Evolutionary conservation across 805 yeast genomes (phyloP).

Genomic region (Sugiyamaella marilandica): DNA sequence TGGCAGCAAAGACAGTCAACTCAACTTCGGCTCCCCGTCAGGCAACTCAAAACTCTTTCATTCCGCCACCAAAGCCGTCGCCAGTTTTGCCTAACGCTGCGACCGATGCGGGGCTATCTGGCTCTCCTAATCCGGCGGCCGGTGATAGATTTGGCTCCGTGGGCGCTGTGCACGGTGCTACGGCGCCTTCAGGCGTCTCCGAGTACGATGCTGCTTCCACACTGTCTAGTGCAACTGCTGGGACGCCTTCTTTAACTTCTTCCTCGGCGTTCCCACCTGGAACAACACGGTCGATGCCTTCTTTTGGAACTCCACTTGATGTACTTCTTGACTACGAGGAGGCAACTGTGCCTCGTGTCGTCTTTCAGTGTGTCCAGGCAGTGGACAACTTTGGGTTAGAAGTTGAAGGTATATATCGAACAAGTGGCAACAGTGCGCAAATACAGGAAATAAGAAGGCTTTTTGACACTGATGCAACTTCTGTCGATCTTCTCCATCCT

Average conservation of each 20-base stretch:
- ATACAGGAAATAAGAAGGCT: conserved; percentile 67
- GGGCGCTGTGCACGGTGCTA: not conserved
- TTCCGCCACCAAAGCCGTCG: not conserved
- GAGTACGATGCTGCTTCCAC: not conserved
- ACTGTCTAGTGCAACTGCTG: not conserved
- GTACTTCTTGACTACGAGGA: conserved; percentile 73
- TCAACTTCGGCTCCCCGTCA: conserved; percentile 9
- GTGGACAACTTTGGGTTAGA: conserved; percentile 81
- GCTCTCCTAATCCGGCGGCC: not conserved
- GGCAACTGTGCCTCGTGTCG: conserved; percentile 87
- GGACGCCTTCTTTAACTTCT: not conserved
- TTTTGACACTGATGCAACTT: conserved; percentile 60
- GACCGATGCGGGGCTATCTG: not conserved
- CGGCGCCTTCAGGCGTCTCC: not conserved
- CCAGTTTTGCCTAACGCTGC: not conserved
- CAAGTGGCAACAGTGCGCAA: conserved; percentile 71
- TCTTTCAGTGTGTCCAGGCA: conserved; percentile 79
- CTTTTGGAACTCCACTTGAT: conserved; percentile 85
- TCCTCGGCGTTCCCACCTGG: conserved; percentile 34
- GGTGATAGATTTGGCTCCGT: not conserved
- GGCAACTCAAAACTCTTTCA: not conserved
- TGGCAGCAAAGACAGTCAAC: conserved; percentile 14
- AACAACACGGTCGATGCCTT: conserved; percentile 35
- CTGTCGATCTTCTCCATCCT: conserved; percentile 48
- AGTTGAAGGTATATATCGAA: conserved; percentile 84